Evolutionary conservation across 1,139 yeast genomes (phyloP).

Genomic region (Arxiozyma bovina): DNA sequence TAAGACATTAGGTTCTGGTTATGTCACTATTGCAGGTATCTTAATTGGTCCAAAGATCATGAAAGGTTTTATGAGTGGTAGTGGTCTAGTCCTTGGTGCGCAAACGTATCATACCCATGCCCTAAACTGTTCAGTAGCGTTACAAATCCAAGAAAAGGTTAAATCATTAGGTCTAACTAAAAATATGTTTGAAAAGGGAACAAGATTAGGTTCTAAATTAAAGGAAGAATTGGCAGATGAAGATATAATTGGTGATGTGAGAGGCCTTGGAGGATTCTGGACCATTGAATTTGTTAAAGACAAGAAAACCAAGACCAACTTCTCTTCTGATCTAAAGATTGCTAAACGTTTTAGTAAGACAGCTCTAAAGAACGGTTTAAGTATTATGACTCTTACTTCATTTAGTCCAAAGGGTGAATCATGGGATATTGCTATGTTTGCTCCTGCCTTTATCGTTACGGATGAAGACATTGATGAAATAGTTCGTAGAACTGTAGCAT

Average conservation of each 20-base stretch:
- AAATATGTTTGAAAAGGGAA: slow-evolving; percentile 45
- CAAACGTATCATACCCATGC: slow-evolving; percentile 58
- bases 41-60: slow-evolving; percentile 44
- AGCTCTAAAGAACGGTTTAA: slow-evolving; percentile 38
- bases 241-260: slow-evolving; percentile 45
- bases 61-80: slow-evolving; percentile 26
- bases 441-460: slow-evolving; percentile 44
- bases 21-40: slow-evolving; percentile 53
- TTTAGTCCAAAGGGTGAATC: slow-evolving; percentile 27
- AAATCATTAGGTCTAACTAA: slow-evolving; percentile 37
- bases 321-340: slow-evolving; percentile 32
- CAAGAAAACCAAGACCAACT: slow-evolving; percentile 41
- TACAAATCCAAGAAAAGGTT: slow-evolving; percentile 48
- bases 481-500: slow-evolving; percentile 25
- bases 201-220: slow-evolving; percentile 39
- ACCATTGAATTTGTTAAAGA: slow-evolving; percentile 48
- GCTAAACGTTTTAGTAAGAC: slow-evolving; percentile 33
- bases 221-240: slow-evolving; percentile 28
- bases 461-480: slow-evolving; percentile 40
- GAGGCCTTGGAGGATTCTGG: slow-evolving; percentile 50
- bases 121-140: slow-evolving; percentile 52
- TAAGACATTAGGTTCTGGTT: slow-evolving; percentile 57
- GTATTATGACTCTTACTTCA: slow-evolving; percentile 40
- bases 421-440: slow-evolving; percentile 45
- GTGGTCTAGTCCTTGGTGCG: slow-evolving; percentile 41